Evolutionary conservation across 345 rosid genomes (phyloP).

Genomic region (Limnanthes douglasii): DNA sequence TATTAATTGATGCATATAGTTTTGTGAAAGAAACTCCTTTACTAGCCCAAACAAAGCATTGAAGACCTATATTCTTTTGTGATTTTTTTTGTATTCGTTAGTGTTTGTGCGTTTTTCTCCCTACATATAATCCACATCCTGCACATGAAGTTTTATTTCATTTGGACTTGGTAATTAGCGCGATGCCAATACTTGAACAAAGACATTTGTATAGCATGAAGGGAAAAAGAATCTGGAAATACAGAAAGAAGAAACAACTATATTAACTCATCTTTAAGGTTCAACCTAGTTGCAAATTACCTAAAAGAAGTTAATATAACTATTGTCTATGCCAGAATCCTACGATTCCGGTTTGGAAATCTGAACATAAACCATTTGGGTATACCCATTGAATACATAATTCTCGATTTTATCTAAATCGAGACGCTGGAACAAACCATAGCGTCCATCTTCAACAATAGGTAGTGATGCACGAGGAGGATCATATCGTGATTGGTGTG

Average conservation of each 20-base stretch:
- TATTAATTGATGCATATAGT: too few relatives aligned
- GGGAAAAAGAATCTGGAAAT: neutral
- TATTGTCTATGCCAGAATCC: conserved; percentile 11
- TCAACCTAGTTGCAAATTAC: conserved; percentile 3
- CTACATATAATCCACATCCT: too few relatives aligned
- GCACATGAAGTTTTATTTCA: too few relatives aligned
- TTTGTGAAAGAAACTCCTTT: too few relatives aligned
- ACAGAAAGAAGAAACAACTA: conserved; percentile 2
- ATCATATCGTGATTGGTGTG: conserved; percentile 86
- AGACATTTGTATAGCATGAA: neutral
- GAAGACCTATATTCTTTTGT: too few relatives aligned
- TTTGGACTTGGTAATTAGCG: too few relatives aligned
- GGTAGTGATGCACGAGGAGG: conserved; percentile 72
- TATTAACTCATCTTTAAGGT: conserved; percentile 15
- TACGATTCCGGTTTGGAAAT: conserved; percentile 47
- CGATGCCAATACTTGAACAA: too few relatives aligned
- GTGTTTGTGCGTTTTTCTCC: too few relatives aligned
- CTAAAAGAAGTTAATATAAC: conserved; percentile 1
- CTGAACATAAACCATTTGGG: conserved; percentile 92
- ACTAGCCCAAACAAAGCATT: too few relatives aligned
- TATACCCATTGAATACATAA: conserved; percentile 88
- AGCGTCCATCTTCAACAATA: conserved; percentile 79
- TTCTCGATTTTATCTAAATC: conserved; percentile 58
- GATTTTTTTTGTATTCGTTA: too few relatives aligned
- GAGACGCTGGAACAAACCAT: conserved; percentile 55